Percentiles rank a stretch among this genome's conserved stretches.
phyloP scores from a whole-genome alignment of 495 filamentous ascomycete species.

The Platismatia glauca region DNA sequence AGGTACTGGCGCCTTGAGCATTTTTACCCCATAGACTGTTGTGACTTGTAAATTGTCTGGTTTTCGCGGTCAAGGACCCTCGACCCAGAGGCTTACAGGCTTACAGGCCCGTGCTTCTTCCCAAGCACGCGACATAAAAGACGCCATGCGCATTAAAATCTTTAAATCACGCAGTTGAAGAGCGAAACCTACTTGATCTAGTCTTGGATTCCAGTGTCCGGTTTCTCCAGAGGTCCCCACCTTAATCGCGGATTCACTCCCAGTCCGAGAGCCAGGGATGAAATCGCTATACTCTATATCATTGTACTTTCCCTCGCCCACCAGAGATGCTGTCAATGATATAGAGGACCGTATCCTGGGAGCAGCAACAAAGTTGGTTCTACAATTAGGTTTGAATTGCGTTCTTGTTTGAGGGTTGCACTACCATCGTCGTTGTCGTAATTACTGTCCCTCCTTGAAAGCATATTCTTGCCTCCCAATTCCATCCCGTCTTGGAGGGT shows the following conservation, averaged over 20 bases:
- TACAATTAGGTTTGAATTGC: background rate
- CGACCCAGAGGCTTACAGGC: background rate
- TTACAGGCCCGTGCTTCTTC: background rate
- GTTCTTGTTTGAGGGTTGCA: background rate
- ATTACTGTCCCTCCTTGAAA: slow-evolving; percentile 2
- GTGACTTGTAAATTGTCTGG: background rate
- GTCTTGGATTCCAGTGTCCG: background rate
- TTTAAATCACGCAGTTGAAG: background rate
- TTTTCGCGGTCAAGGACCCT: background rate
- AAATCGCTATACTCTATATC: background rate
- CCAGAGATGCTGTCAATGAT: background rate
- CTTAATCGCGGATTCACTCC: background rate
- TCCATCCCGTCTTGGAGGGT: background rate
- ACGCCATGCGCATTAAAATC: slow-evolving; percentile 2
- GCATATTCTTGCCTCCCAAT: slow-evolving; percentile 11
- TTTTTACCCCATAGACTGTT: background rate
- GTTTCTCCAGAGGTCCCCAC: background rate
- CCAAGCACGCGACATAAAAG: background rate
- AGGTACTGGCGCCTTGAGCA: background rate
- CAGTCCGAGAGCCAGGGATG: background rate
- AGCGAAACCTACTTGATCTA: background rate
- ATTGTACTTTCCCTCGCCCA: background rate
- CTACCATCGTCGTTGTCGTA: slow-evolving; percentile 7
- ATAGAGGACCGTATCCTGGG: background rate
- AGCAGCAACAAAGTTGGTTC: background rate